Percentiles rank a stretch among this genome's conserved stretches.
These are phyloP conservation scores for Yamadazyma insecticola DNA, from an alignment of 805 yeast genomes.

Conservation along the genomic window DNA sequence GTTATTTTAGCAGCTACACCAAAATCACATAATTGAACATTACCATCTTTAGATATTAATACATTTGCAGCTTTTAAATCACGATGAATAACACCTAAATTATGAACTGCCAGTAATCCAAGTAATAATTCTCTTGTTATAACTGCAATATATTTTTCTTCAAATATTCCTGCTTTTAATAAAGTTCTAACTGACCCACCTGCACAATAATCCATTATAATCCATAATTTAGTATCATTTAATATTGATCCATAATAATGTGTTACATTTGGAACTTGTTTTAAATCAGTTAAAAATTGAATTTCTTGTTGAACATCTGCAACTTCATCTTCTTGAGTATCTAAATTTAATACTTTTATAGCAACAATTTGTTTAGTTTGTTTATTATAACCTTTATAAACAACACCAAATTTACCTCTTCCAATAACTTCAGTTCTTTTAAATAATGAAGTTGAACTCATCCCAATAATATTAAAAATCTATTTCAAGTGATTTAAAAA, in stretches of 20 bases:
- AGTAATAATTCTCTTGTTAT: constrained; percentile 74
- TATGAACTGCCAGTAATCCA: constrained; percentile 80
- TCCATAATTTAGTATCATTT: constrained; percentile 91
- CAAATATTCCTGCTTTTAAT: constrained; percentile 80
- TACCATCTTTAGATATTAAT: constrained; percentile 81
- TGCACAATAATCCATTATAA: constrained; percentile 95
- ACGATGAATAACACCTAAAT: constrained; percentile 88
- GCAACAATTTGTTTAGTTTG: constrained; percentile 80
- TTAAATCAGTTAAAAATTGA: constrained; percentile 76
- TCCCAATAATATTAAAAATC: too few relatives aligned
- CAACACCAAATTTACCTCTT: constrained; percentile 95
- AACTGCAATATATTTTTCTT: constrained; percentile 80
- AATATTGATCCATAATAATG: constrained; percentile 87
- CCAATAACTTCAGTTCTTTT: constrained; percentile 90
- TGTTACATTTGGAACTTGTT: constrained; percentile 85
- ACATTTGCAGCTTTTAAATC: constrained; percentile 97
- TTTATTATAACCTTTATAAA: constrained; percentile 76
- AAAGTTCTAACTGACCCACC: constrained; percentile 92
- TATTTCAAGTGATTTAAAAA: not conserved
- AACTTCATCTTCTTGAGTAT: constrained; percentile 91
- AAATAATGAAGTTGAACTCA: constrained; percentile 8
- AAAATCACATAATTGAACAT: constrained; percentile 89
- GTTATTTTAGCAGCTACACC: constrained; percentile 96
- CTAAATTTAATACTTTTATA: constrained; percentile 86
- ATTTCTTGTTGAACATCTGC: constrained; percentile 92